Evolutionary conservation across 495 filamentous ascomycete genomes (phyloP).

Genomic region (Penicillium silybi): DNA sequence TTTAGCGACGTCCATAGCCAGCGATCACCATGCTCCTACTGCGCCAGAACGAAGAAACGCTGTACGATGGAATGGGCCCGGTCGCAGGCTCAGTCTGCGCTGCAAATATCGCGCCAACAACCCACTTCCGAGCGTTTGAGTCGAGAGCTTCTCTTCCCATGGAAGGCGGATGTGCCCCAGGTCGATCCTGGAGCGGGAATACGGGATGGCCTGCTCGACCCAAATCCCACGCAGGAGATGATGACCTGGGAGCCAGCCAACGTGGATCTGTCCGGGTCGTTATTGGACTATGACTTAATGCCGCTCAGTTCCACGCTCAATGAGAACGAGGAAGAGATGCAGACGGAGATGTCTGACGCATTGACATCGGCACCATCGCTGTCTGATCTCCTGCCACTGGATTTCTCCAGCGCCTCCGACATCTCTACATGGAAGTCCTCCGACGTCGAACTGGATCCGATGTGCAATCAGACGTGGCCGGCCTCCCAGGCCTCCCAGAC

Average conservation of each 20-base stretch:
- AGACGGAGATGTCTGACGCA: not conserved
- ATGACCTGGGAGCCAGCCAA: not conserved
- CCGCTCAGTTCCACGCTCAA: not conserved
- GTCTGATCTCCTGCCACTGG: not conserved
- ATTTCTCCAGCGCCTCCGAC: not conserved
- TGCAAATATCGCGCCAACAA: not conserved
- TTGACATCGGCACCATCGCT: not conserved
- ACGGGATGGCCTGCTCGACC: not conserved
- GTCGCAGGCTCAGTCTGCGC: conserved; percentile 5
- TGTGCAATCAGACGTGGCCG: not conserved
- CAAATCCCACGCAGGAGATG: not conserved
- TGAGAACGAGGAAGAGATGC: not conserved
- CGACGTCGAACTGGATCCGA: not conserved
- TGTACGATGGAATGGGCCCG: conserved; percentile 29
- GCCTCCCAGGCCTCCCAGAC: not conserved
- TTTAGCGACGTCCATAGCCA: not conserved
- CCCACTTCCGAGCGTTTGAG: not conserved
- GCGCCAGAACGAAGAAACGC: conserved; percentile 26
- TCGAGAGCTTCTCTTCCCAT: not conserved
- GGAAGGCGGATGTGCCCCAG: not conserved
- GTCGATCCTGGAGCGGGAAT: not conserved
- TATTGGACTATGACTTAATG: not conserved
- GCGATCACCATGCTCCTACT: conserved; percentile 23
- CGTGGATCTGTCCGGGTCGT: not conserved
- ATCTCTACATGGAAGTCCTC: not conserved